Base-by-base conservation (phyloP, 2,329 filamentous ascomycete species). In the Pseudogymnoascus sp. region DNA sequence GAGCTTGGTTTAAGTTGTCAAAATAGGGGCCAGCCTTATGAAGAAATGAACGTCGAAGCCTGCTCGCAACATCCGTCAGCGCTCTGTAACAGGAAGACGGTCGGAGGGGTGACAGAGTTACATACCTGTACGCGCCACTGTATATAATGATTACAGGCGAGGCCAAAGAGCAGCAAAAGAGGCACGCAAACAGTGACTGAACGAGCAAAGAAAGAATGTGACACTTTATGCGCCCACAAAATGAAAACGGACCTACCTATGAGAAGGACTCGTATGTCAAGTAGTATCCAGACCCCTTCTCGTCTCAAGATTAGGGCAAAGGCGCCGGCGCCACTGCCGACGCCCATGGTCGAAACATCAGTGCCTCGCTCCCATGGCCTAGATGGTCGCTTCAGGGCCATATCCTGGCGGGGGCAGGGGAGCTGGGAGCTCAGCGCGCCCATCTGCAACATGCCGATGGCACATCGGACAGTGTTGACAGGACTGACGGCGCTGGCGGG, bases 251-350 rank as follows among this genome's bases (percentile, higher is more conserved):
- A 55, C 49, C 49, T 55, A 55, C 28, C n/a, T 33, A 5, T 6
- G 11, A 19, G 49, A 33, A 55, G 28, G 25, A 22, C 25, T 55
- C 28, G 49, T 55, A 35, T 28, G 49, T 4, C 9, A 55, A 35
- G 49, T 55, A 55, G 28, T 55, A 55, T 33, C 49, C 49, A 33
- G n/a, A 33, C 22, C 49, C 49, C 16, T 33, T 22, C 28, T 33
- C 28, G 49, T 55, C 49, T 55, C 49, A 55, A 55, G 28, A 55
- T 55, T 55, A 55, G 49, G 49, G 49, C 49, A 55, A 33, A 33
- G n/a, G 16, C 28, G 16, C 49, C 49, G 49, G 49, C 49, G 49
- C 49, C 49, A 55, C 49, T 33, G n/a, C 49, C 49, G 49, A 55
- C 49, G 19, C 49, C 28, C 49, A 55, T 55, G 49, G 49, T 55